Conservation (phyloP, 768 basidiomycete genomes). For the Lentinula sp. region DNA sequence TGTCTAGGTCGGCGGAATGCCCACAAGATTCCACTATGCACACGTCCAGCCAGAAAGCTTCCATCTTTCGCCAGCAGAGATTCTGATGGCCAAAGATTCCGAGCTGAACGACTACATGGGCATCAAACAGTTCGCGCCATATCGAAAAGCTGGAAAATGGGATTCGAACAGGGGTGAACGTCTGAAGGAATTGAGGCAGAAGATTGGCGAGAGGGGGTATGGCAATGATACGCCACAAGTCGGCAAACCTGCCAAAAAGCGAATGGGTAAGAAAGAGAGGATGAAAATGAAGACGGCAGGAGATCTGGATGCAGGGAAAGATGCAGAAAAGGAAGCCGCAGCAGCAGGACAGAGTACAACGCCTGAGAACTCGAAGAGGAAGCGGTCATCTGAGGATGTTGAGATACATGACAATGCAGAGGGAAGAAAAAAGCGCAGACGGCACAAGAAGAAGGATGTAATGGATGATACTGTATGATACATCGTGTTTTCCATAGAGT, state of each 20-base stretch:
- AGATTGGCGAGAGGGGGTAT: slow-evolving; percentile 39
- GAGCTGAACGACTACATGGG: slow-evolving; percentile 91
- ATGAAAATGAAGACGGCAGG: slow-evolving; percentile 36
- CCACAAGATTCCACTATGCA: slow-evolving; percentile 93
- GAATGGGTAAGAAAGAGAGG: slow-evolving; percentile 69
- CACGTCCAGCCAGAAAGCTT: slow-evolving; percentile 55
- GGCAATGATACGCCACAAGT: slow-evolving; percentile 15
- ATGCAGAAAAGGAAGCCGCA: slow-evolving; percentile 9
- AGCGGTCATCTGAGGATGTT: not conserved
- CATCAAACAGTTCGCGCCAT: slow-evolving; percentile 89
- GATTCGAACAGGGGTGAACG: slow-evolving; percentile 58
- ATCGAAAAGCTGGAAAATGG: slow-evolving; percentile 61
- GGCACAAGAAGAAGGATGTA: slow-evolving; percentile 15
- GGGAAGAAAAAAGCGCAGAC: slow-evolving; percentile 6
- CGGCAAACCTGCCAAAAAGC: slow-evolving; percentile 41
- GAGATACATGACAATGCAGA: not conserved
- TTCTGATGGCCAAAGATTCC: slow-evolving; percentile 84
- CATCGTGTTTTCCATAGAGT: no score
- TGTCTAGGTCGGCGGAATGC: slow-evolving; percentile 74
- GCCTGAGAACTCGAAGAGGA: not conserved
- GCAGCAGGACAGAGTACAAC: not conserved
- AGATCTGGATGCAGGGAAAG: slow-evolving; percentile 17
- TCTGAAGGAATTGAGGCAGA: slow-evolving; percentile 66
- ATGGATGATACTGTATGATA: not conserved
- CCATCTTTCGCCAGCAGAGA: slow-evolving; percentile 76